Evolutionary conservation across 2,329 filamentous ascomycete species (phyloP), one percentile per base, ranked within the genome.

Genomic region (Calonectria montana): DNA sequence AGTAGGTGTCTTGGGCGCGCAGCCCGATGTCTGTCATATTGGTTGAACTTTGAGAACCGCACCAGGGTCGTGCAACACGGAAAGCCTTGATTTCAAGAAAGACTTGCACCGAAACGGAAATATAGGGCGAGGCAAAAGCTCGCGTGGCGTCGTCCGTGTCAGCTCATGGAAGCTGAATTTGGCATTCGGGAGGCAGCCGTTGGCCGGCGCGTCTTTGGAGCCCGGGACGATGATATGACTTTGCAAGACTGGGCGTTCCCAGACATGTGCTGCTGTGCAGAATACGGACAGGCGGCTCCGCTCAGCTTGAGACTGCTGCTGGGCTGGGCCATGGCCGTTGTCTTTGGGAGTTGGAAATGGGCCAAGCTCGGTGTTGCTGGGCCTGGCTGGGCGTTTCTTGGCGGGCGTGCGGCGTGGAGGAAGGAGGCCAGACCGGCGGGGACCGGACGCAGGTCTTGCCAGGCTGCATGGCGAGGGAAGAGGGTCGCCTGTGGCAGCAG

Each of bases 391-490:
- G 69, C 57, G 41, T 71, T 50, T 61, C 64, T 65, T 64, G 69
- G 69, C 25, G 68, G 53, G 50, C 13, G 37, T 57, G 47, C 69
- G 65, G 69, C 69, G 73, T 71, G 47, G 71, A 73, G 71, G 69
- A 53, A 53, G 37, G 59, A 71, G 70, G 67, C 65, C 50, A 69
- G 70, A 73, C 77, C 73, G 70, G 74, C 70, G 72, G 74, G 71
- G 74, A 75, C 74, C 73, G 77, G 75, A 79, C 70, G 77, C 74
- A 76, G 65, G 75, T 43, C 73, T 73, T 79, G 74, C 73, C 64
- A 71, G 71, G 71, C 70, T 77, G 71, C 76, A 77, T 78, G 77
- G 70, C 69, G 57, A 67, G 68, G 59, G 63, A 70, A 50, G 61
- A 65, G 67, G 43, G 41, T 29, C 48, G 41, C 63, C 55, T 47